phyloP scores from a whole-genome alignment of 1,139 yeast genomes.

The Kurtzmaniella quercitrusa region DNA sequence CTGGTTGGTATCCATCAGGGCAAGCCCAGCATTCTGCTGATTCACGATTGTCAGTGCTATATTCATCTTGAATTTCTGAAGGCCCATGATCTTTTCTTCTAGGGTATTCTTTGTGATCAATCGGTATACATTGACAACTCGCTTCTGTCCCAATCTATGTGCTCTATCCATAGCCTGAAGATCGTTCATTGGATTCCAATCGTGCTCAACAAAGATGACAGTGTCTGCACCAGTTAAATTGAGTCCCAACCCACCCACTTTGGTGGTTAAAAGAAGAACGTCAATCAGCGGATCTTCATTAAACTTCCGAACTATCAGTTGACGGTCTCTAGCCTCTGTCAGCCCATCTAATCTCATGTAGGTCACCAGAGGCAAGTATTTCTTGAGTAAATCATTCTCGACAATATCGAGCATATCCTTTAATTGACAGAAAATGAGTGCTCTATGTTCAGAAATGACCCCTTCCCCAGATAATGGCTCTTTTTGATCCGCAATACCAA shows the following conservation, averaged over 20 bases:
- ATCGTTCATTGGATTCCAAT: constrained; percentile 99
- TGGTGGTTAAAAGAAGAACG: constrained; percentile 84
- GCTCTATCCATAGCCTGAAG: constrained; percentile 99
- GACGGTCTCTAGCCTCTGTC: constrained; percentile 90
- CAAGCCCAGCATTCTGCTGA: constrained; percentile 91
- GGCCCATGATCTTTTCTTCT: constrained; percentile 97
- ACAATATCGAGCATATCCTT: constrained; percentile 98
- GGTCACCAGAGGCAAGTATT: constrained; percentile 84
- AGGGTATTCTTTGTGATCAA: constrained; percentile 88
- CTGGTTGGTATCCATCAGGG: constrained; percentile 96
- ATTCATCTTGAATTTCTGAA: constrained; percentile 95
- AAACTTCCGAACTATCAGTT: constrained; percentile 84
- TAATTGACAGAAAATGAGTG: constrained; percentile 90
- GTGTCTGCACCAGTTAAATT: constrained; percentile 98
- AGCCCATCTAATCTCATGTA: constrained; percentile 95
- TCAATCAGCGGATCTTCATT: constrained; percentile 97
- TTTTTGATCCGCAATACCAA: constrained; percentile 57
- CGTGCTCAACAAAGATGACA: constrained; percentile 97
- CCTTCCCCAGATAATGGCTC: constrained; percentile 51
- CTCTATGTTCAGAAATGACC: constrained; percentile 93
- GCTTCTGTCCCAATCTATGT: constrained; percentile 95
- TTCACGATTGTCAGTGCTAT: constrained; percentile 95
- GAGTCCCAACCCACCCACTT: constrained; percentile 97
- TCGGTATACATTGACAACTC: constrained; percentile 92
- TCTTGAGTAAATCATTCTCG: constrained; percentile 80